A percentile compares a stretch with the other conserved stretches of the same genome.
These are phyloP conservation scores for Macrolepiota dolichaula DNA, from an alignment of 768 basidiomycete genomes.

Conservation along the genomic window DNA sequence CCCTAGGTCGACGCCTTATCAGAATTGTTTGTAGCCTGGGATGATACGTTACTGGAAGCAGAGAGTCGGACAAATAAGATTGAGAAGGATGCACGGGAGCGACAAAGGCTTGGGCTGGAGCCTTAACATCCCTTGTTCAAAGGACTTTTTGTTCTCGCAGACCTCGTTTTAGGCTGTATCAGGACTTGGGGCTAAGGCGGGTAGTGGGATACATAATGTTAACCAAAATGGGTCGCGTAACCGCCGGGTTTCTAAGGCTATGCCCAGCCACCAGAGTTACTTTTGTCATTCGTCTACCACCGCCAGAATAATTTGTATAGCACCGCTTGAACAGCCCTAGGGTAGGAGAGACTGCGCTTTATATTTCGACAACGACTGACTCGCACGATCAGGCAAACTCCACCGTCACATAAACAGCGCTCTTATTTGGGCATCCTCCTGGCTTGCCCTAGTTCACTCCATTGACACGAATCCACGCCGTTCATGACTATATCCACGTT, in stretches of 20 bases:
- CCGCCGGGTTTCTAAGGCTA: too few species aligned
- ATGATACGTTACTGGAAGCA: constrained; percentile 66
- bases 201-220: neutral
- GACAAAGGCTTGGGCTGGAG: constrained; percentile 58
- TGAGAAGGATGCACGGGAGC: constrained; percentile 61
- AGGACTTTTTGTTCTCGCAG: neutral
- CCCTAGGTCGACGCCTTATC: constrained; percentile 74
- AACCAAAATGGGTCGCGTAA: too few species aligned
- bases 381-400: neutral
- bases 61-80: constrained; percentile 56
- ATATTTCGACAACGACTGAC: neutral
- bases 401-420: neutral
- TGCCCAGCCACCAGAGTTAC: too few species aligned
- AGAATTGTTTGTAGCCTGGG: constrained; percentile 84
- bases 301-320: neutral
- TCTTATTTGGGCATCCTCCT: neutral
- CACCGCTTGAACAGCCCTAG: neutral
- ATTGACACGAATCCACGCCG: neutral
- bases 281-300: too few species aligned
- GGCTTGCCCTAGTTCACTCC: neutral
- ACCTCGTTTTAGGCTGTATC: neutral
- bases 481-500: neutral
- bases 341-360: neutral
- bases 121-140: too few species aligned
- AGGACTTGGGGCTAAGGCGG: too few species aligned